Base-by-base conservation (phyloP, 2,329 filamentous ascomycete species). In the Acrocalymma vagum region DNA sequence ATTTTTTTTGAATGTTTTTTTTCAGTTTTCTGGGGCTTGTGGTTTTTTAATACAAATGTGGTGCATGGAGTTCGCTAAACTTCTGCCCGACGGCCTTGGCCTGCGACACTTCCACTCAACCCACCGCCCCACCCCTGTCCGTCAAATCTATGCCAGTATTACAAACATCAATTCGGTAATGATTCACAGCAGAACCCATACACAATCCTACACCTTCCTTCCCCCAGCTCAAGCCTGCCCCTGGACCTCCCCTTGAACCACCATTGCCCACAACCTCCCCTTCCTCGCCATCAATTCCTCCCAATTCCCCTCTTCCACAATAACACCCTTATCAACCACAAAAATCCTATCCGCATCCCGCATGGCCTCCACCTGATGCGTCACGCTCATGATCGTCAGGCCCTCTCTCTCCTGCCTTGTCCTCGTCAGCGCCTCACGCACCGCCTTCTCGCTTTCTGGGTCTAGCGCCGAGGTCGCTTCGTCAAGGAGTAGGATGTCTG, bases 311-410 rank as follows among this genome's bases (percentile, higher is more conserved):
- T 73, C 69, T 59, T 87, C 83, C 2, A 82, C 71, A 24, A 87
- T 77, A 15, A 65, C 79, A 16, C 85, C 83, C 45, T 84, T 78
- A 9, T 87, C 86, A 31, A 94, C 81, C 0, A 93, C 87, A 55
- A 88, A 90, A 27, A 92, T 92, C n/a, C 85, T 73, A 63, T 93
- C 85, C 1, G 88, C 87, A n/a, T n/a, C n/a, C n/a, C n/a, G n/a
- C n/a, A n/a, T n/a, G n/a, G n/a, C n/a, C n/a, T n/a, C n/a, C n/a
- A n/a, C n/a, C n/a, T n/a, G n/a, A 53, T 91, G 86, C 65, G 88
- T 87, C 14, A 92, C 84, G 9, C 87, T 93, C 3, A 87, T 87
- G 3, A 94, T 75, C 46, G 88, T 88, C n/a, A n/a, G n/a, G n/a
- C n/a, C n/a, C n/a, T n/a, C n/a, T n/a, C n/a, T n/a, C n/a, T n/a